These are phyloP conservation scores for Phytophthora tentaculata DNA, from an alignment of 352 stramenopile genomes.

Conservation along the genomic window DNA sequence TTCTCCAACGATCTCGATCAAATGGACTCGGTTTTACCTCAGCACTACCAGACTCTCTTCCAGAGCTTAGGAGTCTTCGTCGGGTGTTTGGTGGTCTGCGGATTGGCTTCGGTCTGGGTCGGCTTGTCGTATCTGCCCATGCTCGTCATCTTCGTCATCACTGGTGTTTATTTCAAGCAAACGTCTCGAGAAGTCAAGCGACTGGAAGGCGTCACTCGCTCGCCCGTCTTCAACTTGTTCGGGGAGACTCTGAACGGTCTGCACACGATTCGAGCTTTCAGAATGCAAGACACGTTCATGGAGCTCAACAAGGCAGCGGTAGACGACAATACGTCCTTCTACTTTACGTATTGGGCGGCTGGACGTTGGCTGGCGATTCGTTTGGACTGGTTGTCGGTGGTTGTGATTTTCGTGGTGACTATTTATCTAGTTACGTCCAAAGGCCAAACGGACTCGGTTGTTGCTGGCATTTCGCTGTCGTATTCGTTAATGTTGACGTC, in stretches of 20 bases:
- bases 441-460: slow-evolving; percentile 12
- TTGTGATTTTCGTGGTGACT: slow-evolving; percentile 72
- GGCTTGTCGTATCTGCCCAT: slow-evolving; percentile 66
- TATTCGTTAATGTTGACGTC: slow-evolving; percentile 31
- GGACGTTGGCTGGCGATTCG: slow-evolving; percentile 95
- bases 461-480: slow-evolving; percentile 21
- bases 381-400: slow-evolving; percentile 67
- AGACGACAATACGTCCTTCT: slow-evolving; percentile 50
- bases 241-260: slow-evolving; percentile 92
- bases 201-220: slow-evolving; percentile 88
- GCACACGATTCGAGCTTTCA: slow-evolving; percentile 87
- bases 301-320: slow-evolving; percentile 48
- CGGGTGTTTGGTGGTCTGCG: slow-evolving; percentile 49
- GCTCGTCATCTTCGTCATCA: slow-evolving; percentile 55
- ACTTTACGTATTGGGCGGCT: slow-evolving; percentile 57
- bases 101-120: slow-evolving; percentile 46
- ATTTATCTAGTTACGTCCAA: slow-evolving; percentile 52
- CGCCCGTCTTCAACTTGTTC: slow-evolving; percentile 93
- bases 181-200: slow-evolving; percentile 90
- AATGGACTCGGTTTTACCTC: slow-evolving; percentile 45
- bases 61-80: slow-evolving; percentile 42
- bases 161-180: slow-evolving; percentile 87
- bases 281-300: slow-evolving; percentile 40
- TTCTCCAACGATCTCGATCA: slow-evolving; percentile 63
- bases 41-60: slow-evolving; percentile 43